A percentile compares a stretch with the other conserved stretches of the same genome.
These are phyloP conservation scores for Jackrogersella multiformis DNA, from an alignment of 495 filamentous ascomycete genomes.

Conservation along the genomic window DNA sequence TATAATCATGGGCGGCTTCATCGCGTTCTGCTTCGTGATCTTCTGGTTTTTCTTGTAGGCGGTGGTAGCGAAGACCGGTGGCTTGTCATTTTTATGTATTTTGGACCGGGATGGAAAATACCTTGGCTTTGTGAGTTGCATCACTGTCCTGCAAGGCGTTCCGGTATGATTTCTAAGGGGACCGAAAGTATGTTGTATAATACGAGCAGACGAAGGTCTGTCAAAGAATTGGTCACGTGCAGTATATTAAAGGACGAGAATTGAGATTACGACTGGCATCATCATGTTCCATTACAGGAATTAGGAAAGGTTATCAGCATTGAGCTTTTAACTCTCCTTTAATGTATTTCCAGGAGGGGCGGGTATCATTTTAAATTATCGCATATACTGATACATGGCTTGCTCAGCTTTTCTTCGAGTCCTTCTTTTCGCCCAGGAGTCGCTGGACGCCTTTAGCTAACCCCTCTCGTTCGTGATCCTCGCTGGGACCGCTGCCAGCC, in stretches of 20 bases:
- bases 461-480: conserved; percentile 72
- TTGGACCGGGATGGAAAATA: conserved; percentile 25
- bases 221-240: conserved; percentile 13
- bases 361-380: conserved; percentile 38
- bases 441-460: conserved; percentile 74
- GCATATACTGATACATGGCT: conserved; percentile 12
- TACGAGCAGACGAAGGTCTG: conserved; percentile 21
- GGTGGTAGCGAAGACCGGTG: not conserved
- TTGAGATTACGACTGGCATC: conserved; percentile 14
- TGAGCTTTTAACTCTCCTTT: not conserved
- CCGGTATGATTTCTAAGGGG: conserved; percentile 14
- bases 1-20: conserved; percentile 88
- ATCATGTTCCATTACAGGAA: conserved; percentile 2
- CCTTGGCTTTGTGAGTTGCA: conserved; percentile 34
- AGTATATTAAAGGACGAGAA: conserved; percentile 6
- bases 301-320: not conserved
- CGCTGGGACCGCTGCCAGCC: conserved; percentile 86
- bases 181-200: conserved; percentile 30
- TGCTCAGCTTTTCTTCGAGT: conserved; percentile 17
- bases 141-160: conserved; percentile 38
- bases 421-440: conserved; percentile 68
- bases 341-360: not conserved
- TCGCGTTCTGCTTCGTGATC: conserved; percentile 89
- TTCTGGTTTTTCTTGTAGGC: conserved; percentile 80
- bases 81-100: conserved; percentile 3